A percentile compares a stretch with the other conserved stretches of the same genome.
phyloP scores from a whole-genome alignment of 345 rosid species.

The Cochlearia excelsa region DNA sequence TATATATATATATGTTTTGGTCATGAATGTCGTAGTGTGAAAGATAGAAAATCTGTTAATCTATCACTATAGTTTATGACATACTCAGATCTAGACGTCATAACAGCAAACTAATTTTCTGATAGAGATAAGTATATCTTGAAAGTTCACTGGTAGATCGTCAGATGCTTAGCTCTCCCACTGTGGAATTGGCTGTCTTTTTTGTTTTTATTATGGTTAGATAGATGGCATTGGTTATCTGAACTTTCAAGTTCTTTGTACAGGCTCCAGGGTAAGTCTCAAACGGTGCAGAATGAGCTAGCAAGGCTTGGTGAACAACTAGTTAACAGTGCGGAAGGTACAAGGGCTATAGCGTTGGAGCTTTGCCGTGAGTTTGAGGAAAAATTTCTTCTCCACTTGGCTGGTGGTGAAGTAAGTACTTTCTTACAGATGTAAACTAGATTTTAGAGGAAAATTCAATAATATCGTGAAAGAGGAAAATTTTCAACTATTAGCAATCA shows the following conservation, averaged over 20 bases:
- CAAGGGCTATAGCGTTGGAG: constrained; percentile 95
- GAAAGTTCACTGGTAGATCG: constrained; percentile 2
- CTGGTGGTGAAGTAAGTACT: constrained; percentile 85
- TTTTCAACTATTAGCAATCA: constrained; percentile 12
- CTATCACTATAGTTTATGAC: constrained; percentile 9
- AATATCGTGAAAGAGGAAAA: constrained; percentile 23
- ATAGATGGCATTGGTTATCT: constrained; percentile 7
- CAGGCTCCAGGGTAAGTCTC: constrained; percentile 96
- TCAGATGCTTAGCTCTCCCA: constrained; percentile 2
- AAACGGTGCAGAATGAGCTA: constrained; percentile 80
- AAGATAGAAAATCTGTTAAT: constrained; percentile 9
- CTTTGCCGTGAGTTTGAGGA: constrained; percentile 99
- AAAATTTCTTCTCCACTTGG: constrained; percentile 86
- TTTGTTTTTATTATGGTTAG: not conserved
- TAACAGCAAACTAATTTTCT: not conserved
- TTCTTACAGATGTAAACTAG: constrained; percentile 15
- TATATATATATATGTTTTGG: constrained; percentile 20
- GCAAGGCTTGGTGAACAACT: constrained; percentile 85
- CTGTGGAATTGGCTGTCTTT: constrained; percentile 10
- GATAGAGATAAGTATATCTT: not conserved
- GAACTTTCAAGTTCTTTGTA: constrained; percentile 15
- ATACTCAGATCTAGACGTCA: constrained; percentile 12
- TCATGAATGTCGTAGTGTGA: constrained; percentile 11
- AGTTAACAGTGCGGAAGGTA: constrained; percentile 86
- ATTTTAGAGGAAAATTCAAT: constrained; percentile 11